Conservation (phyloP, 768 basidiomycete genomes). For the Pholiota microspora region DNA sequence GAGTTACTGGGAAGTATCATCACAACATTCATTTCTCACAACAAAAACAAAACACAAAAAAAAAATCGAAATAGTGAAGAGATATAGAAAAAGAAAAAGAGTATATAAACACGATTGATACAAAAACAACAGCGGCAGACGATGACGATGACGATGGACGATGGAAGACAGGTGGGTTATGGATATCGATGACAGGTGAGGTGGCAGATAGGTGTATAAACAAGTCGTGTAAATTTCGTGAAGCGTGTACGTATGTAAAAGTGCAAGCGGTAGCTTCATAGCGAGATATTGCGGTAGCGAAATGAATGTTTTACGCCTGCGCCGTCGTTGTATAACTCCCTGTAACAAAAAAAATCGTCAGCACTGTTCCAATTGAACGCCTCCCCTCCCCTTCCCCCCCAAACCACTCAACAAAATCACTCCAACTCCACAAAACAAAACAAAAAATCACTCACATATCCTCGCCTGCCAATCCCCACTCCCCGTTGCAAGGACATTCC, state of each 20-base stretch:
- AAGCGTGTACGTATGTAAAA: no score
- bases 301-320: background rate
- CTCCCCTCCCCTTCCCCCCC: no score
- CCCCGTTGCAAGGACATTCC: constrained; percentile 47
- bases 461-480: constrained; percentile 54
- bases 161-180: background rate
- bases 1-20: no score
- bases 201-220: no score
- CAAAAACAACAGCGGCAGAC: background rate
- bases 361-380: no score
- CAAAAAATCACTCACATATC: constrained; percentile 35
- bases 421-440: background rate
- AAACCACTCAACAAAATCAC: background rate
- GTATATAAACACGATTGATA: background rate
- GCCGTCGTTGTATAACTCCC: constrained; percentile 3
- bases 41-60: background rate
- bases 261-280: no score
- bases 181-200: background rate
- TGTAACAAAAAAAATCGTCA: no score
- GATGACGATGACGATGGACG: background rate
- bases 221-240: no score
- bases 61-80: background rate
- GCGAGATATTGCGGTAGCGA: background rate
- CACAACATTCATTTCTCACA: no score
- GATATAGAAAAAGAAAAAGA: background rate